Evolutionary conservation across 805 yeast genomes (phyloP), one percentile per base, ranked within the genome.

Genomic region (Ogataea allantospora): DNA sequence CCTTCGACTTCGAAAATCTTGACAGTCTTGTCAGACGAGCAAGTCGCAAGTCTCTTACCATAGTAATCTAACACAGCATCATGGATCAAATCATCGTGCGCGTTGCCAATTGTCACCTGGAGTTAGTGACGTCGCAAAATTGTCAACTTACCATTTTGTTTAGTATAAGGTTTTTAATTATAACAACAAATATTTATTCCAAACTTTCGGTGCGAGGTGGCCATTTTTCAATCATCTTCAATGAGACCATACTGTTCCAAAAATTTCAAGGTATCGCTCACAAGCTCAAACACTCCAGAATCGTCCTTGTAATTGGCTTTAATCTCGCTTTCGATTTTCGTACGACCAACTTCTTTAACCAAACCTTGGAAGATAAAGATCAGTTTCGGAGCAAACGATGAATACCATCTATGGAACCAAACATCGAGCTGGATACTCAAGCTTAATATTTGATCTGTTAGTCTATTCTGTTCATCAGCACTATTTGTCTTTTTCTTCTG

Each of bases 341-440:
- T 77, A 29, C 83, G 62, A 0, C 97, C 96, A 51, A 85, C 88
- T 53, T 81, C 82, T 27, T 77, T 77, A 16, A 87, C 79, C 38
- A 88, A 67, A 37, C 71, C 74, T 14, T 75, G 65, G 42, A 88
- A 63, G 0, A 78, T 65, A n/a, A 65, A 57, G n/a, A 80, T 56
- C 32, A 88, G 66, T 32, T 68, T 67, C 14, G 95, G 85, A 7
- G 95, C 80, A 56, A 88, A 91, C 48, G 91, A 96, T 47, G 81
- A 76, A 65, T 91, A 95, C 99, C 99, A 93, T 56, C 99, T 77
- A 62, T 89, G 97, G 57, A 88, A 84, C 97, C 98, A 95, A n/a
- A 93, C 95, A n/a, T 83, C 66, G 36, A 93, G 66, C 53, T 83
- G 84, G 23, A 89, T 86, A 40, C 80, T 63, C 15, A 82, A 66